phyloP scores from a whole-genome alignment of 2,329 filamentous ascomycete species.

The Amauroascus verrucosus region DNA sequence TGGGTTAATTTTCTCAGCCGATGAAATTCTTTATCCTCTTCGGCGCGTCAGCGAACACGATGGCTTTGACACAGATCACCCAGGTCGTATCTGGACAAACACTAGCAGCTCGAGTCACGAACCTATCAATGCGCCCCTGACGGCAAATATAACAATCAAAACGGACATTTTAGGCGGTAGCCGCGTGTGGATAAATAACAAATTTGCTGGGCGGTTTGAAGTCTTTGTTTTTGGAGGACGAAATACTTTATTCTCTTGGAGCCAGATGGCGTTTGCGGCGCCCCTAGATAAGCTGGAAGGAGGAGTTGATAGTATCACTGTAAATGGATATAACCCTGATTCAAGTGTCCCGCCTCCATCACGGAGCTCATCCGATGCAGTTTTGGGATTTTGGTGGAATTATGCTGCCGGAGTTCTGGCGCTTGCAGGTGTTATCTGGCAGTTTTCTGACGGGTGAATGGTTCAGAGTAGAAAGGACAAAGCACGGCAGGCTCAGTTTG shows the following conservation, averaged over 20 bases:
- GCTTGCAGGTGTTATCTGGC: not conserved
- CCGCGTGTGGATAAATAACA: constrained; percentile 40
- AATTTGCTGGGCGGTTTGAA: constrained; percentile 44
- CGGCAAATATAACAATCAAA: constrained; percentile 33
- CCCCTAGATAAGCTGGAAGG: constrained; percentile 34
- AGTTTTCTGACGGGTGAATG: not conserved
- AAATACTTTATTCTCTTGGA: constrained; percentile 46
- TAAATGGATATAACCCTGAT: not conserved
- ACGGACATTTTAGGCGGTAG: constrained; percentile 40
- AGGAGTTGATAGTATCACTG: constrained; percentile 3
- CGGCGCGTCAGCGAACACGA: constrained; percentile 36
- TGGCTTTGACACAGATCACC: constrained; percentile 39
- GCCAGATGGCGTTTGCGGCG: constrained; percentile 48
- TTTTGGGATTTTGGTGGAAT: not conserved
- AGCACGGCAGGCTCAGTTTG: too few relatives aligned
- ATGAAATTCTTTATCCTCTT: constrained; percentile 37
- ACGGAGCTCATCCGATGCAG: not conserved
- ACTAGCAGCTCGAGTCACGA: constrained; percentile 18
- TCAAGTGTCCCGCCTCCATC: not conserved
- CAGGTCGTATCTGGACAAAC: constrained; percentile 46
- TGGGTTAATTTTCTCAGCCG: constrained; percentile 34
- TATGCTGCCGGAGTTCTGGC: not conserved
- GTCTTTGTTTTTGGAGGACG: constrained; percentile 46
- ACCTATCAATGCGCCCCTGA: constrained; percentile 27
- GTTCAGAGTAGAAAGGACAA: not conserved